Evolutionary conservation across 805 yeast species (phyloP).

Genomic region (Tetrapisispora namnaoensis): DNA sequence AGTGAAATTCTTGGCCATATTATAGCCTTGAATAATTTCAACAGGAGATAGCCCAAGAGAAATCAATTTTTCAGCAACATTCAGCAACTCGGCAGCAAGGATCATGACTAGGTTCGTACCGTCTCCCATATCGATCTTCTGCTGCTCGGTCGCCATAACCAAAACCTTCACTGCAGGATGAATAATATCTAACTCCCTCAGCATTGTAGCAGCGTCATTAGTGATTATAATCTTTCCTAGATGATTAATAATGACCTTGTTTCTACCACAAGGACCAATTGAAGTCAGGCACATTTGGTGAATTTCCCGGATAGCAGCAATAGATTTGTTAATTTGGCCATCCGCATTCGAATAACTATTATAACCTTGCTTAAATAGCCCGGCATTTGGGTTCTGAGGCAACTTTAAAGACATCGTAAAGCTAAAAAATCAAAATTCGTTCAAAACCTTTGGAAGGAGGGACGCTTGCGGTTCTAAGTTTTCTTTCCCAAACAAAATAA

Average conservation of each 20-base stretch:
- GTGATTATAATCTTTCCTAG: slow-evolving; percentile 81
- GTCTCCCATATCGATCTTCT: slow-evolving; percentile 95
- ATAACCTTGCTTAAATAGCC: slow-evolving; percentile 92
- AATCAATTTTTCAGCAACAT: slow-evolving; percentile 75
- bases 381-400: slow-evolving; percentile 88
- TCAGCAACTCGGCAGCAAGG: slow-evolving; percentile 85
- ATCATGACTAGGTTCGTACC: slow-evolving; percentile 86
- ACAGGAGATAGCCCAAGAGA: slow-evolving; percentile 81
- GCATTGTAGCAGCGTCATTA: slow-evolving; percentile 96
- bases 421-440: no score
- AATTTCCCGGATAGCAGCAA: slow-evolving; percentile 90
- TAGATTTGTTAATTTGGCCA: slow-evolving; percentile 88
- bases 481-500: no score
- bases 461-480: background rate
- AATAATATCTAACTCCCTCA: slow-evolving; percentile 83
- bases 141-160: slow-evolving; percentile 95
- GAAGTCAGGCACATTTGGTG: slow-evolving; percentile 86
- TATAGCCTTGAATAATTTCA: slow-evolving; percentile 89
- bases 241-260: slow-evolving; percentile 88
- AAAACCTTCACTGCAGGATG: slow-evolving; percentile 96
- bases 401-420: slow-evolving; percentile 69
- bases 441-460: no score
- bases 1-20: slow-evolving; percentile 72
- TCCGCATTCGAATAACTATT: slow-evolving; percentile 79
- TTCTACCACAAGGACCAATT: slow-evolving; percentile 96